Percentiles rank a stretch among this genome's conserved stretches.
Evolutionary conservation across 192 early-diverging fungal genomes (phyloP).

Genomic region (Polychytrium aggregatum): DNA sequence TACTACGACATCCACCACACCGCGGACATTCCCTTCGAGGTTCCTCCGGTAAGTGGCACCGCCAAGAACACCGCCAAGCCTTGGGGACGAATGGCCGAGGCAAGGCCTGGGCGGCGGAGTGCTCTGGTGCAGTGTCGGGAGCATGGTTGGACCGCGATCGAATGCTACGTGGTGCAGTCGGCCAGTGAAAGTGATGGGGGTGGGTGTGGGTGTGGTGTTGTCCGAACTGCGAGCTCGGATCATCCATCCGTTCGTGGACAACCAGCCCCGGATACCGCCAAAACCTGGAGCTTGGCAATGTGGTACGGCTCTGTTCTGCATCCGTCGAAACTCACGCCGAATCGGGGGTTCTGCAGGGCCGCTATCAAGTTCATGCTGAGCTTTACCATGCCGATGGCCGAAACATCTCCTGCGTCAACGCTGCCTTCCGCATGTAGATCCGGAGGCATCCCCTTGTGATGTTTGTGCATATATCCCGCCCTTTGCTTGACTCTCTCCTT

Average conservation of each 20-base stretch:
- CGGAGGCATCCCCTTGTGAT: too few relatives aligned
- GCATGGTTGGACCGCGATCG: too few relatives aligned
- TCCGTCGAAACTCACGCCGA: not conserved
- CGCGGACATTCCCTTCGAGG: slow-evolving; percentile 30
- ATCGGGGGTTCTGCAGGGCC: slow-evolving; percentile 24
- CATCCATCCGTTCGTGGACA: not conserved
- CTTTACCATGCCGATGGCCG: slow-evolving; percentile 13
- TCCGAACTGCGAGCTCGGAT: too few relatives aligned
- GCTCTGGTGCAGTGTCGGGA: not conserved
- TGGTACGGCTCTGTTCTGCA: not conserved
- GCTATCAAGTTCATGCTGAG: slow-evolving; percentile 24
- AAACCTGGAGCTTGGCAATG: not conserved
- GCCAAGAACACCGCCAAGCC: not conserved
- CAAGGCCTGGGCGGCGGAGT: not conserved
- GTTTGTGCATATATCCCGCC: too few relatives aligned
- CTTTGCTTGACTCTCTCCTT: too few relatives aligned
- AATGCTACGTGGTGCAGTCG: too few relatives aligned
- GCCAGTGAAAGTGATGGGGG: too few relatives aligned
- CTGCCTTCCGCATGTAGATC: slow-evolving; percentile 20
- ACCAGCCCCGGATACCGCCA: not conserved
- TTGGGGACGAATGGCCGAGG: not conserved
- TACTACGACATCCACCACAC: slow-evolving; percentile 20
- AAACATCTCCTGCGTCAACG: slow-evolving; percentile 20
- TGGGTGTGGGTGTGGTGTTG: too few relatives aligned
- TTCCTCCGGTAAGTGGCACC: slow-evolving; percentile 26